Evolutionary conservation across 495 filamentous ascomycete species (phyloP).

Genomic region (Poronia punctata): DNA sequence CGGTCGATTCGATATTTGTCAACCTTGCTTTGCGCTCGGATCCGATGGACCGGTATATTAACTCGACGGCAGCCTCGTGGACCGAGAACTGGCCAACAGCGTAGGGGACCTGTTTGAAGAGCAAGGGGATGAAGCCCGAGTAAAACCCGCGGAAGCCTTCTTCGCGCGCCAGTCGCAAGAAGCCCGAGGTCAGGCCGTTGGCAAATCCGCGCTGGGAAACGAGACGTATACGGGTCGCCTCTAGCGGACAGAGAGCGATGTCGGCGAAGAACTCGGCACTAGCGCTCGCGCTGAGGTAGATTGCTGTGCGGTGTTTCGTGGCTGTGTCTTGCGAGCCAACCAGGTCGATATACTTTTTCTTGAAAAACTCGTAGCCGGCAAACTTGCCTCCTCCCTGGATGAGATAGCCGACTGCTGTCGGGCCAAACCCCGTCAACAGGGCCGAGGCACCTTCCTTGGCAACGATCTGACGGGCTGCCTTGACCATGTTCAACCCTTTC

Average conservation of each 20-base stretch:
- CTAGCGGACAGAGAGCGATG: conserved; percentile 69
- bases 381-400: conserved; percentile 75
- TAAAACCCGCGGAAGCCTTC: conserved; percentile 71
- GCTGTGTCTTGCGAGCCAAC: conserved; percentile 57
- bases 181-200: conserved; percentile 55
- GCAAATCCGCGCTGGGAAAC: conserved; percentile 69
- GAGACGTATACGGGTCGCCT: conserved; percentile 71
- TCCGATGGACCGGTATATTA: conserved; percentile 27
- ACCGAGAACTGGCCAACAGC: conserved; percentile 31
- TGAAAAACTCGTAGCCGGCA: conserved; percentile 74
- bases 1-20: conserved; percentile 47
- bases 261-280: conserved; percentile 71
- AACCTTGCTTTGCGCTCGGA: conserved; percentile 26
- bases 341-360: conserved; percentile 65
- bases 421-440: conserved; percentile 66
- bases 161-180: conserved; percentile 59
- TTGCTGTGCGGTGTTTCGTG: conserved; percentile 59
- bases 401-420: conserved; percentile 68
- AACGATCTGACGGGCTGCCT: conserved; percentile 62
- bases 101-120: conserved; percentile 62
- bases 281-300: conserved; percentile 68
- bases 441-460: conserved; percentile 64
- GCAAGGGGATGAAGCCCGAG: conserved; percentile 68
- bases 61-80: conserved; percentile 28
- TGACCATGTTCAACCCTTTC: conserved; percentile 68